Evolutionary conservation across 768 basidiomycete genomes (phyloP).

Genomic region (Lactifluus pinguis): DNA sequence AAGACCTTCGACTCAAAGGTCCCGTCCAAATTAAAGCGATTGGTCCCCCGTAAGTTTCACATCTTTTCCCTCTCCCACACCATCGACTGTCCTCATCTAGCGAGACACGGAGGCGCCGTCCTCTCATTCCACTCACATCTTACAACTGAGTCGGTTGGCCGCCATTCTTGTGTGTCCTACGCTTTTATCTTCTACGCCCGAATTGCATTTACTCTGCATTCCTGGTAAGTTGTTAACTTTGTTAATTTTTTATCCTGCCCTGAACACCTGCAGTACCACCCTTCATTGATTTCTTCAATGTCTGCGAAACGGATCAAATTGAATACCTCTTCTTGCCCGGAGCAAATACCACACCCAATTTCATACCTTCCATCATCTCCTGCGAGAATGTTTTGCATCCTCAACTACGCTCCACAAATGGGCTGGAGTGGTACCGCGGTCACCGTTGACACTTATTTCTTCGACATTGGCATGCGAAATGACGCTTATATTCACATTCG

Average conservation of each 20-base stretch:
- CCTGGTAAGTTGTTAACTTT: neutral
- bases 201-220: neutral
- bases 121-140: neutral
- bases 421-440: constrained; percentile 58
- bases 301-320: neutral
- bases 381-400: constrained; percentile 51
- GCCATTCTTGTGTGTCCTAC: neutral
- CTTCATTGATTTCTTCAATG: neutral
- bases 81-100: neutral
- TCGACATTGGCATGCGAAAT: constrained; percentile 36
- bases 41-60: neutral
- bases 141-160: neutral
- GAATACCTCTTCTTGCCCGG: neutral
- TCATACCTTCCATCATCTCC: constrained; percentile 35
- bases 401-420: constrained; percentile 53
- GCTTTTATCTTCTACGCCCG: neutral
- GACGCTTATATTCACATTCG: constrained; percentile 59
- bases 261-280: neutral
- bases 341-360: neutral
- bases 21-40: constrained; percentile 11
- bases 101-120: neutral
- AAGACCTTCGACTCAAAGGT: constrained; percentile 10
- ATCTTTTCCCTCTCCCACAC: neutral
- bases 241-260: neutral
- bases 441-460: constrained; percentile 54